These are phyloP conservation scores for Aureobasidium leucospermi DNA, from an alignment of 2,329 filamentous ascomycete genomes.

Conservation along the genomic window DNA sequence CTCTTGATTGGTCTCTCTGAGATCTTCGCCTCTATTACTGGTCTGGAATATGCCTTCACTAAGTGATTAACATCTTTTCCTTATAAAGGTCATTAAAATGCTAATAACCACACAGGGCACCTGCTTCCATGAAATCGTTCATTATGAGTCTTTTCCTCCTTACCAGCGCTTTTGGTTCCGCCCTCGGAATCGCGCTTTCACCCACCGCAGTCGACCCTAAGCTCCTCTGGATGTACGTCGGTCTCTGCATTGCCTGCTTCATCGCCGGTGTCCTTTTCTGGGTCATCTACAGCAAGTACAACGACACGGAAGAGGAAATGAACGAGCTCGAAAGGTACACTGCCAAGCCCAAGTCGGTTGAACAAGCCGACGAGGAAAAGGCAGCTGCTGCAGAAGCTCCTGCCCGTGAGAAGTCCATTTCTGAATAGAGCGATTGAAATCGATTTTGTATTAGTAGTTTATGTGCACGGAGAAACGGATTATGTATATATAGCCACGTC, in stretches of 20 bases:
- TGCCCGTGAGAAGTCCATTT: not conserved
- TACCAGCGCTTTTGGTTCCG: slow-evolving; percentile 52
- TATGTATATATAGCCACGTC: not conserved
- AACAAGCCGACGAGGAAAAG: not conserved
- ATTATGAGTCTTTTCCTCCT: slow-evolving; percentile 53
- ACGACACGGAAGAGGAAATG: slow-evolving; percentile 43
- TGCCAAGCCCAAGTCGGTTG: not conserved
- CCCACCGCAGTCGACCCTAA: slow-evolving; percentile 56
- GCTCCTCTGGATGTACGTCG: slow-evolving; percentile 53
- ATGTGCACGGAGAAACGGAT: slow-evolving; percentile 1
- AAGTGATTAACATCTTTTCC: slow-evolving; percentile 20
- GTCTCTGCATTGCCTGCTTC: slow-evolving; percentile 19
- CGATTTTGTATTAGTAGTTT: not conserved
- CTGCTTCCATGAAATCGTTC: slow-evolving; percentile 41
- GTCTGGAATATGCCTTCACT: slow-evolving; percentile 41
- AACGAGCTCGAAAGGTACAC: slow-evolving; percentile 36
- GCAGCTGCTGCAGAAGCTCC: not conserved
- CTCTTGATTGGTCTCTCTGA: slow-evolving; percentile 39
- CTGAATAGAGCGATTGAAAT: not conserved
- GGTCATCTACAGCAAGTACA: slow-evolving; percentile 33
- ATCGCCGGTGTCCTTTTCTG: slow-evolving; percentile 23
- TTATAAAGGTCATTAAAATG: not conserved
- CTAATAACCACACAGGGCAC: slow-evolving; percentile 23
- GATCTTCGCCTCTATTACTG: slow-evolving; percentile 42
- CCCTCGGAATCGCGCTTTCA: slow-evolving; percentile 54